Percentiles rank a stretch among this genome's conserved stretches.
Evolutionary conservation across 306 rosid species (phyloP).

Genomic region (Pyrus pyrifolia): DNA sequence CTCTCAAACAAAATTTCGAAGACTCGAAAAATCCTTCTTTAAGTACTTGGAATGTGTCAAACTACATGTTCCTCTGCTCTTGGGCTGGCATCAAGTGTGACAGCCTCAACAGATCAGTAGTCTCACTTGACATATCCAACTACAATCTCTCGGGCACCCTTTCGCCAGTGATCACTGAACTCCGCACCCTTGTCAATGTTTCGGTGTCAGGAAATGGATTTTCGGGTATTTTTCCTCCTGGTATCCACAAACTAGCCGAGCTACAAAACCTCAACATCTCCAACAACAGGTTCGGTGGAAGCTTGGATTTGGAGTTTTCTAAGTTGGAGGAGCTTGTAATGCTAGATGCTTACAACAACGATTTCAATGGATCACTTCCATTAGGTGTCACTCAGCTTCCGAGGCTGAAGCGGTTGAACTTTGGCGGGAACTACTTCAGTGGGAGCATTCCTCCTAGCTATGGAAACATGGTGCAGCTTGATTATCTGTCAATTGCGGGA

Average conservation of each 20-base stretch:
- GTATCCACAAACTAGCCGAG: conserved; percentile 33
- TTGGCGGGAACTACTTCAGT: conserved; percentile 72
- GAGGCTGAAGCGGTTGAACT: conserved; percentile 43
- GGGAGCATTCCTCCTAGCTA: conserved; percentile 61
- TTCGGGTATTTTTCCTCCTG: conserved; percentile 39
- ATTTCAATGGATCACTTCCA: conserved; percentile 68
- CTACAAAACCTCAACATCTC: conserved; percentile 70
- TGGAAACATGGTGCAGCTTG: conserved; percentile 48
- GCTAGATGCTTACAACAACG: conserved; percentile 70
- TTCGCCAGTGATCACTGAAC: conserved; percentile 51
- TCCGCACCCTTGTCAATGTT: conserved; percentile 34
- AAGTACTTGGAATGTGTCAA: conserved; percentile 47
- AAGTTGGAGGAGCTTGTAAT: conserved; percentile 31
- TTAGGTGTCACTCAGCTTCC: conserved; percentile 38
- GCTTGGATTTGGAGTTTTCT: conserved; percentile 46
- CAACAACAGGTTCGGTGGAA: conserved; percentile 61
- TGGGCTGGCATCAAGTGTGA: conserved; percentile 76
- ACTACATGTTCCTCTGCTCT: conserved; percentile 52
- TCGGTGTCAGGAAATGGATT: conserved; percentile 46
- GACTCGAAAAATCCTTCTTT: conserved; percentile 28
- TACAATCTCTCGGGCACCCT: conserved; percentile 58
- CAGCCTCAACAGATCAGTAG: conserved; percentile 30
- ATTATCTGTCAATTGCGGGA: conserved; percentile 66
- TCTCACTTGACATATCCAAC: conserved; percentile 62
- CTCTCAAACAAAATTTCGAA: conserved; percentile 53